Evolutionary conservation across 2,329 filamentous ascomycete genomes (phyloP).

Genomic region (Keithomyces neogunnii): DNA sequence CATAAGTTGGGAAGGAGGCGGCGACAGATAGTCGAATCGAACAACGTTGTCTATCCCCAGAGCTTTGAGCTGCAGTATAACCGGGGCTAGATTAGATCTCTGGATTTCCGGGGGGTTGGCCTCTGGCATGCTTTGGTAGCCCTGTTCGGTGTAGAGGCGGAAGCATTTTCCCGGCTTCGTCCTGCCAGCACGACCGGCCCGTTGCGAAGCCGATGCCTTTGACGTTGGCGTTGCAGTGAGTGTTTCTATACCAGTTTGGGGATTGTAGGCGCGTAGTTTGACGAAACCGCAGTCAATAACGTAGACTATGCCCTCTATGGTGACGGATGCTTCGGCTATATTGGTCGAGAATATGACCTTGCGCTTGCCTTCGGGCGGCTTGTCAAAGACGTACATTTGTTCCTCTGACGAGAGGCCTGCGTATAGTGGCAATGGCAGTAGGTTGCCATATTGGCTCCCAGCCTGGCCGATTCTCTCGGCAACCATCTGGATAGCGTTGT

Average conservation of each 20-base stretch:
- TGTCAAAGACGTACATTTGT: slow-evolving; percentile 92
- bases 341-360: slow-evolving; percentile 94
- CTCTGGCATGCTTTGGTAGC: slow-evolving; percentile 56
- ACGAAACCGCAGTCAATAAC: slow-evolving; percentile 89
- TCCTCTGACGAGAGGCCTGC: slow-evolving; percentile 83
- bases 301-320: slow-evolving; percentile 84
- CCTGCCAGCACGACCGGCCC: slow-evolving; percentile 81
- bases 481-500: slow-evolving; percentile 69
- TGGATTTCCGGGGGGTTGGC: slow-evolving; percentile 85
- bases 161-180: slow-evolving; percentile 92
- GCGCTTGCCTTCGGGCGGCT: slow-evolving; percentile 68
- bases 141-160: slow-evolving; percentile 75
- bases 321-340: slow-evolving; percentile 93
- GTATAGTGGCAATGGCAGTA: slow-evolving; percentile 62
- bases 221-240: slow-evolving; percentile 76
- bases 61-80: slow-evolving; percentile 86
- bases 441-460: slow-evolving; percentile 20
- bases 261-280: slow-evolving; percentile 81
- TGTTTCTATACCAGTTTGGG: slow-evolving; percentile 77
- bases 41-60: slow-evolving; percentile 91
- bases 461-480: slow-evolving; percentile 61
- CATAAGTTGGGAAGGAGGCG: slow-evolving; percentile 78
- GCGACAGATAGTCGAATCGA: slow-evolving; percentile 79
- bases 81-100: slow-evolving; percentile 79
- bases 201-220: slow-evolving; percentile 85